Conservation (phyloP, 176 grass and related monocot genomes). For the Oropetium thomaeum region DNA sequence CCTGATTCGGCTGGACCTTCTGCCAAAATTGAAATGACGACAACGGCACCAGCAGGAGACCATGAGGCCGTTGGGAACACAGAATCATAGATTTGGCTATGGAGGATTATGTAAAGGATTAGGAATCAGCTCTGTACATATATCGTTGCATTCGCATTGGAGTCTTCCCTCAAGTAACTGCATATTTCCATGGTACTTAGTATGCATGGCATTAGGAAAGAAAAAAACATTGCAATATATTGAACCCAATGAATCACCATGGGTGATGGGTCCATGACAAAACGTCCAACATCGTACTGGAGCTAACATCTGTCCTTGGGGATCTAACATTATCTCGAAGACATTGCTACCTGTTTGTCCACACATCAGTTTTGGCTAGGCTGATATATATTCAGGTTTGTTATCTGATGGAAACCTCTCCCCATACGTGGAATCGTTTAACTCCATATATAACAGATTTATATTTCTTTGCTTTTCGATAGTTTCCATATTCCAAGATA, state of each 20-base stretch:
- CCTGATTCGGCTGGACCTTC: conserved; percentile 12
- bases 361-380: neutral
- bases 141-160: neutral
- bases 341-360: neutral
- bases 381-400: neutral
- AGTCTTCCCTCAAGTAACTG: neutral
- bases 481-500: too few relatives aligned
- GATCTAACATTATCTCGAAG: neutral
- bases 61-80: conserved; percentile 3
- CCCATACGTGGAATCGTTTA: too few relatives aligned
- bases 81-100: conserved; percentile 6
- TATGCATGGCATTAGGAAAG: neutral
- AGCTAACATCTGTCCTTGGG: neutral
- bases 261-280: too few relatives aligned
- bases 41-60: neutral
- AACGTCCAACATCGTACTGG: neutral
- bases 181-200: neutral
- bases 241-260: neutral
- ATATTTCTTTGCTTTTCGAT: too few relatives aligned
- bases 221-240: neutral
- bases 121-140: neutral
- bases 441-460: too few relatives aligned
- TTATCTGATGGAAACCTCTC: neutral
- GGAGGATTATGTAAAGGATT: neutral
- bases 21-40: conserved; percentile 34